phyloP scores from a whole-genome alignment of 2,329 filamentous ascomycete species.

The Alternaria arborescens region DNA sequence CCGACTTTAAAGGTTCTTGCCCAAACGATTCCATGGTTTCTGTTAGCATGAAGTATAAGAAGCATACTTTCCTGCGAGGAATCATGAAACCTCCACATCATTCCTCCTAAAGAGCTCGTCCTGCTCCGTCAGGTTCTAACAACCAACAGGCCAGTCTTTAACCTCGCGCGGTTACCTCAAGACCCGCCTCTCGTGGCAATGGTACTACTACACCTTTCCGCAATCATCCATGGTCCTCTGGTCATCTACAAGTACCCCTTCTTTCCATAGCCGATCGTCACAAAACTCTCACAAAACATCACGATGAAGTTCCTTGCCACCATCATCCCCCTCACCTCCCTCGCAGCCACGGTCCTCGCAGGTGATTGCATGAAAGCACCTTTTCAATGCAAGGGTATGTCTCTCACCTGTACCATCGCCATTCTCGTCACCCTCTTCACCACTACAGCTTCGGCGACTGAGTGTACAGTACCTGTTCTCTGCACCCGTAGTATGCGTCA shows the following conservation, averaged over 20 bases:
- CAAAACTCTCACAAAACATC: background rate
- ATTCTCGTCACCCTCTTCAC: background rate
- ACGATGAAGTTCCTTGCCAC: background rate
- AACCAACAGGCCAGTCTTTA: conserved; percentile 77
- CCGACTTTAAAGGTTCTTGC: too few species aligned
- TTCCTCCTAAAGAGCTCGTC: too few species aligned
- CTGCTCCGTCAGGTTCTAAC: conserved; percentile 18
- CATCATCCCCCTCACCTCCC: background rate
- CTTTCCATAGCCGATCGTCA: background rate
- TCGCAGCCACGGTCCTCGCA: background rate
- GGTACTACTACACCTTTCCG: conserved; percentile 86
- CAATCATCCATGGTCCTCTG: too few species aligned
- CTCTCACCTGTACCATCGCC: background rate
- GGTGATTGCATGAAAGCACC: background rate
- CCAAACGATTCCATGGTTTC: too few species aligned
- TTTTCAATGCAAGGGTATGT: background rate
- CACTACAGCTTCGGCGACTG: background rate
- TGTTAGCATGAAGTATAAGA: too few species aligned
- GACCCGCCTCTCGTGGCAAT: conserved; percentile 88
- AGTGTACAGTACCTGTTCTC: background rate
- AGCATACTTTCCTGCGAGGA: too few species aligned
- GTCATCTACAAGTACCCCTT: too few species aligned
- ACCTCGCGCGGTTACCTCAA: conserved; percentile 98
- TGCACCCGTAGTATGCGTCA: background rate
- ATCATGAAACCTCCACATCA: too few species aligned